Percentiles rank a stretch among this genome's conserved stretches.
Evolutionary conservation across 2,329 filamentous ascomycete species (phyloP).

Genomic region (Penicillium sclerotiorum): DNA sequence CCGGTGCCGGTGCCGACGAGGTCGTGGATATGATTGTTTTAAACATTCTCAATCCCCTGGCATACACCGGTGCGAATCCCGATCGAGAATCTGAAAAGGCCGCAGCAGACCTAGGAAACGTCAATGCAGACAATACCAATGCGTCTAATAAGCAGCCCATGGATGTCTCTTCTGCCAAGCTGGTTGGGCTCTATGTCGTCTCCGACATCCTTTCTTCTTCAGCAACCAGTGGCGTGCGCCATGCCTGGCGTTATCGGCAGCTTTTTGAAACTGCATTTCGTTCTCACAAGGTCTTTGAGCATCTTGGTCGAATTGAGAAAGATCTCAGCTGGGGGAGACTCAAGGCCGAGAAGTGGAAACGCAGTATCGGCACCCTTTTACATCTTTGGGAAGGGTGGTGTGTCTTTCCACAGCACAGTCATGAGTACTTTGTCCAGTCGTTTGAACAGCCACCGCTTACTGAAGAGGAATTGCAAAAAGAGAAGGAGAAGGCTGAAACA

Average conservation of each 20-base stretch:
- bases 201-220: slow-evolving; percentile 80
- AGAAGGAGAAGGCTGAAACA: slow-evolving; percentile 47
- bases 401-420: slow-evolving; percentile 71
- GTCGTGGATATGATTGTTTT: slow-evolving; percentile 85
- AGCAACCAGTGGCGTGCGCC: slow-evolving; percentile 72
- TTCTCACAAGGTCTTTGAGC: slow-evolving; percentile 70
- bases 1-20: slow-evolving; percentile 81
- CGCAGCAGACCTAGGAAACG: slow-evolving; percentile 35
- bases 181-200: slow-evolving; percentile 80
- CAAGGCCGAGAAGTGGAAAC: slow-evolving; percentile 81
- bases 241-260: slow-evolving; percentile 83
- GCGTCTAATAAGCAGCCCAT: slow-evolving; percentile 45
- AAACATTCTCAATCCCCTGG: slow-evolving; percentile 78
- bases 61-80: slow-evolving; percentile 71
- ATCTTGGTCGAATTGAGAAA: slow-evolving; percentile 72
- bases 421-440: slow-evolving; percentile 68
- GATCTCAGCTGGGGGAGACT: slow-evolving; percentile 77
- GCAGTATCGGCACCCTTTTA: slow-evolving; percentile 70
- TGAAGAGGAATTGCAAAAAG: slow-evolving; percentile 46
- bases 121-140: slow-evolving; percentile 37
- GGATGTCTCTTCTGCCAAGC: slow-evolving; percentile 72
- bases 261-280: slow-evolving; percentile 75
- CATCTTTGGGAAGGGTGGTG: slow-evolving; percentile 68
- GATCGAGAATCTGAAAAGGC: slow-evolving; percentile 40
- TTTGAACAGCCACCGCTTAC: slow-evolving; percentile 72